Evolutionary conservation across 129 eudicot species (phyloP), one percentile per base, ranked within the genome.

Genomic region (Ambrosia artemisiifolia): DNA sequence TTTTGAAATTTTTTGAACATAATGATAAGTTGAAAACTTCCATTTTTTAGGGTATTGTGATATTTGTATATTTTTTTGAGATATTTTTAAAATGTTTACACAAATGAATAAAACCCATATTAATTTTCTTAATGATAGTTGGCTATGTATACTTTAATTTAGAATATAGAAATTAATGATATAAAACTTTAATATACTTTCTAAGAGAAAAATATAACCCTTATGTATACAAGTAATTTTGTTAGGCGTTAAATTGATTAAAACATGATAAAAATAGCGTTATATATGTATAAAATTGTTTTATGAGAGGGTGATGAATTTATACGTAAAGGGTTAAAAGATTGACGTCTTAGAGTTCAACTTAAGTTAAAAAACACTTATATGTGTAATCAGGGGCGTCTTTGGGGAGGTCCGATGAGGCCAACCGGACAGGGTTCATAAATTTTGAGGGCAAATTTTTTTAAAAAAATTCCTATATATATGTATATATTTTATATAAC

Each of bases 51-150:
- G 69, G 53, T 70, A 38, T 19, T 4, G 19, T 42, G 16, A 59
- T n/a, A 40, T 57, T 38, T 71, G 56, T 71, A 44, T 59, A 7
- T 55, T 70, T 55, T 70, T 18, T 66, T 43, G 17, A 38, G 43
- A 38, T 38, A 38, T 38, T 38, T 24, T 38, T 38, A 0, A 2
- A 38, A 38, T 0, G 43, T 38, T 38, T 38, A 38, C 10, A 38
- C 43, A 38, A 38, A 38, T 38, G 43, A 38, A 38, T 64, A 64
- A 64, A 6, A 36, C 1, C 33, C 7, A 9, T 16, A 38, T 54
- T 18, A 64, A 42, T 64, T 18, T 36, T 16, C 19, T 61, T 30
- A 30, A 30, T 28, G 14, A 12, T 7, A 44, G n/a, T n/a, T 12
- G 3, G 50, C n/a, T 12, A 46, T 8, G 12, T 46, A 9, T 46